Conservation (phyloP, 805 yeast genomes). For the Dipodascopsis uninucleata region DNA sequence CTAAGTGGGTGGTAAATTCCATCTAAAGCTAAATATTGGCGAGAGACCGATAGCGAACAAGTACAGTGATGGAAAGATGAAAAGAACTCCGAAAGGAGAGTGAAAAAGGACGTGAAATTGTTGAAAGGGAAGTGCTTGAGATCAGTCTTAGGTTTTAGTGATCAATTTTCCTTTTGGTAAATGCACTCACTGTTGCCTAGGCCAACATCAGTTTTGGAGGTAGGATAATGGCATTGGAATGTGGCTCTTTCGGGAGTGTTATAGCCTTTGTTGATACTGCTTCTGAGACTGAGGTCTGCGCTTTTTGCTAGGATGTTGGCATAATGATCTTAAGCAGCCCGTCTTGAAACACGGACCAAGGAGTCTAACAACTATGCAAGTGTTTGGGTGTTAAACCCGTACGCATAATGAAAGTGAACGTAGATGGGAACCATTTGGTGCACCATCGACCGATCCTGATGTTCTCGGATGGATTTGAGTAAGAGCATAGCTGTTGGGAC, state of each 20-base stretch:
- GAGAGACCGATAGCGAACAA: conserved; percentile 49
- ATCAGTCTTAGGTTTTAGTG: conserved; percentile 39
- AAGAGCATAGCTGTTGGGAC: conserved; percentile 47
- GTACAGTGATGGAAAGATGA: conserved; percentile 48
- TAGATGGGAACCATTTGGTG: conserved; percentile 38
- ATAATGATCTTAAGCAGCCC: conserved; percentile 38
- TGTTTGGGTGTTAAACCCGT: conserved; percentile 43
- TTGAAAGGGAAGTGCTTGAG: conserved; percentile 45
- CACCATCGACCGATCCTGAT: conserved; percentile 43
- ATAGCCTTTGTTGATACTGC: conserved; percentile 17
- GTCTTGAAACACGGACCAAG: conserved; percentile 45
- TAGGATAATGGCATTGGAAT: conserved; percentile 38
- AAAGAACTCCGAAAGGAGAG: conserved; percentile 46
- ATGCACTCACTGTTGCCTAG: no score
- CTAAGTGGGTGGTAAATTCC: conserved; percentile 42
- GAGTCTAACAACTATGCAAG: conserved; percentile 44
- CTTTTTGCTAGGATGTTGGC: conserved; percentile 40
- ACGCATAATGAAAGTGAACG: conserved; percentile 44
- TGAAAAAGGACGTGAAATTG: conserved; percentile 46
- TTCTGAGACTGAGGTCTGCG: conserved; percentile 40
- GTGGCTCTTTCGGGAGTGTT: conserved; percentile 37
- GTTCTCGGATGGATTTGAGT: conserved; percentile 43
- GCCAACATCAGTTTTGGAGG: conserved; percentile 42
- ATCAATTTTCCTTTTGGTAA: conserved; percentile 34
- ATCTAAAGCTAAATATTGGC: conserved; percentile 47